Evolutionary conservation across 306 rosid species (phyloP), one percentile per base, ranked within the genome.

Genomic region (Hippophae gyantsensis): DNA sequence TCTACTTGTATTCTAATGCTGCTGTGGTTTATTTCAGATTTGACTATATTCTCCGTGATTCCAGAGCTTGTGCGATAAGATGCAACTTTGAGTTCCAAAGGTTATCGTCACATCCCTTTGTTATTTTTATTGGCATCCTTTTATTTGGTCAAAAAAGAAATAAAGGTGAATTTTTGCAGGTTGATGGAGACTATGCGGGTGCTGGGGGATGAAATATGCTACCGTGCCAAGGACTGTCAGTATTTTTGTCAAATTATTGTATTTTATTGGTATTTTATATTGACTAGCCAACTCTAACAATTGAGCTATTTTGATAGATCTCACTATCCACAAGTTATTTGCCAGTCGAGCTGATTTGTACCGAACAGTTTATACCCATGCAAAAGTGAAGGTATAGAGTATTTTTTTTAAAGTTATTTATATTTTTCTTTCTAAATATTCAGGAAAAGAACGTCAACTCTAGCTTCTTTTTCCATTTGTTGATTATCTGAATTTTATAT

Each of bases 51-150:
- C 68, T 58, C 44, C 98, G 98, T 60, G 98, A 92, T 60, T 78
- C 84, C 62, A 86, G 98, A 61, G 96, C 96, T 65, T 85, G 96
- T 75, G 98, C 89, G 66, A 79, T 87, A 7, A 96, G 98, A 27
- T 81, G 87, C 80, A 92, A 81, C 81, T 92, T 92, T 76, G 82
- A 81, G 57, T 92, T 76, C 81, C 81, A 71, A 68, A 87, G 98
- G 98, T 92, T 65, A 48, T 25, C 45, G 12, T 58, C 54, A 54
- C 73, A 63, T 62, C 43, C 38, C 57, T 63, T 27, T 50, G 13
- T 32, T 51, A 26, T 27, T 41, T 38, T 7, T 52, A 8, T 52
- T 18, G 14, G 6, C 63, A 48, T 59, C 57, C 18, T 53, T 54
- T 42, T 67, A 23, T 42, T 42, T 43, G 48, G 13, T 63, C 58